Base-by-base conservation (phyloP, 148 eudicot species). In the Spergularia marina region DNA sequence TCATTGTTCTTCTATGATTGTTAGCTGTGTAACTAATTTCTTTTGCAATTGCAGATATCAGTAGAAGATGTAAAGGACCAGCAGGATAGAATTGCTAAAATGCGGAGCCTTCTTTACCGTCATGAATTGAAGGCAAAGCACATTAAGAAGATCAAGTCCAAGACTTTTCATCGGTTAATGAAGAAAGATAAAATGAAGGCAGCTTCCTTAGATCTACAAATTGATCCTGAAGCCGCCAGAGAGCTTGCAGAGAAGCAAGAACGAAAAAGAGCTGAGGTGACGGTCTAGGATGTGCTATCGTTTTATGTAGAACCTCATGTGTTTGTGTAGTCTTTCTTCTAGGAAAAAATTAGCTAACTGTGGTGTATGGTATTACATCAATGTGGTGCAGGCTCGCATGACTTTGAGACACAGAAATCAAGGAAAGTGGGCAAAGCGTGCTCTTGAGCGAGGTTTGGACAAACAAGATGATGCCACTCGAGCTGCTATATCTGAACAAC, bases 381-480 rank as follows among this genome's bases (percentile, higher is more conserved):
- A 25, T 56, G 66, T 72, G 49, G 53, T 77, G 72, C 83, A 96
- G 99, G 98, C 89, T 65, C 98, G 99, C 23, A 73, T 91, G 91
- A 92, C 88, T 10, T 53, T 85, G 74, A 92, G 86, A 83, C 99
- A 96, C 85, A 96, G 88, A 81, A 92, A 91, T 81, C 87, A 82
- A 75, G 84, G 87, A 64, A 89, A 88, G 81, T 96, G 97, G 97
- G 97, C 91, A 58, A 91, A 86, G 77, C 92, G 97, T 20, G 82
- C 87, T 59, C 47, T 87, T 62, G 56, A 78, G 60, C 99, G 97
- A 78, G 97, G 97, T 73, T 79, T 90, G 76, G 65, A 77, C 76
- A 85, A 75, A 77, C 98, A 91, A 85, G 99, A 96, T 87, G 99
- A 96, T 65, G 97, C 88, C 78, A 96, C 99, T 41, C 85, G 90